A percentile compares a stretch with the other conserved stretches of the same genome.
These are phyloP conservation scores for Ajuga chamaepitys DNA, from an alignment of 257 asterid species.

Conservation along the genomic window DNA sequence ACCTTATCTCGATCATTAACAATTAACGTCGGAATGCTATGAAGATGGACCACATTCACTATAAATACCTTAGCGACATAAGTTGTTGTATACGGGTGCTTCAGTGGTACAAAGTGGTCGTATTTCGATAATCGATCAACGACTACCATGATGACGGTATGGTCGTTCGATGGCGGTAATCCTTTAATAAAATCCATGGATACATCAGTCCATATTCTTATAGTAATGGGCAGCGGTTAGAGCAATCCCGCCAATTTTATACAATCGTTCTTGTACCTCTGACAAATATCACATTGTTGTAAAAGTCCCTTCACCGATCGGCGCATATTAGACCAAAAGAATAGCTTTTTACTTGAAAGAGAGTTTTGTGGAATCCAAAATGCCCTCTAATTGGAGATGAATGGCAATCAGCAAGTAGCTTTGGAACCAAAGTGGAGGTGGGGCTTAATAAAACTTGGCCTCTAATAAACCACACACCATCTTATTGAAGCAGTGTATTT, in stretches of 20 bases:
- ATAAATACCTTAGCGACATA: not conserved
- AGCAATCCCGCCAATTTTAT: not conserved
- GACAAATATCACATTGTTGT: not conserved
- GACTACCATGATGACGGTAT: not conserved
- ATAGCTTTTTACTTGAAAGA: not conserved
- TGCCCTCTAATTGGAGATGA: not conserved
- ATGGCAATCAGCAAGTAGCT: not conserved
- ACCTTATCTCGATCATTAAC: not conserved
- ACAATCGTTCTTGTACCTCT: not conserved
- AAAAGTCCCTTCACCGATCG: not conserved
- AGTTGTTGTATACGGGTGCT: not conserved
- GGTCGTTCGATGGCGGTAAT: not conserved
- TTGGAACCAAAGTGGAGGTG: not conserved
- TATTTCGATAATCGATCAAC: conserved; percentile 5
- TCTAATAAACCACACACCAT: not conserved
- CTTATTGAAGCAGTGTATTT: not conserved
- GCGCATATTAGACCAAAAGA: not conserved
- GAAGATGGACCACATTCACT: not conserved
- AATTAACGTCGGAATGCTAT: not conserved
- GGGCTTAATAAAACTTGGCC: not conserved
- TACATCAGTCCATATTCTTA: not conserved
- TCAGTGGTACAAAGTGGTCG: not conserved
- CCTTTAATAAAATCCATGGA: conserved; percentile 15
- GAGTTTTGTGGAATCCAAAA: not conserved
- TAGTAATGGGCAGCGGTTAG: conserved; percentile 1